Base-by-base conservation (phyloP, 2,329 filamentous ascomycete genomes). In the Fonsecaea multimorphosa region DNA sequence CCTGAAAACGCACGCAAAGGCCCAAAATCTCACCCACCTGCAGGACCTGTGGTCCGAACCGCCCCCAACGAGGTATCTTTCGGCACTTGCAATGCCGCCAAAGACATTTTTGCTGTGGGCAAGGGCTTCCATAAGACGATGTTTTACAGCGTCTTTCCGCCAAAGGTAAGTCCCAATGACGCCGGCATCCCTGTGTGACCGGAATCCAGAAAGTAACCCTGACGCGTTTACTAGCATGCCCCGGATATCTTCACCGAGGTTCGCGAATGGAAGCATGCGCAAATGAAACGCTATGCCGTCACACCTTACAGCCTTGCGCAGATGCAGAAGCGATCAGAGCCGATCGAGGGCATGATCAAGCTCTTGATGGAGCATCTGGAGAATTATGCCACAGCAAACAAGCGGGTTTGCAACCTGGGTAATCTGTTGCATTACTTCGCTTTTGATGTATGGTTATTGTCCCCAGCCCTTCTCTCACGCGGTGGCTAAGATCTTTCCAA, bases 221-320 rank as follows among this genome's bases (percentile, higher is more conserved):
- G 61, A 40, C 83, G 83, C 7, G 83, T 75, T 12, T 66, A 73
- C 71, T 72, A 31, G 0, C 82, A 85, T 74, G 84, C 85, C 74
- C 83, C 84, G 5, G 84, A 86, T 67, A 85, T 86, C 72, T 86
- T 86, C 74, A 85, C 84, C 38, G 84, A 86, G 73, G 80, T 78
- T 16, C 77, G 83, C 61, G 83, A 85, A 74, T 78, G 80, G n/a
- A 80, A 83, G 22, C 84, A 86, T 72, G 83, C 83, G 0, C 78
- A 79, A 65, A 85, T 85, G 78, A 86, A 86, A 85, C 71, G 82
- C 83, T 58, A 64, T 68, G 69, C 73, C 2, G 73, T 72, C 2
- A 71, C 68, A 16, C 69, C 72, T 1, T 76, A 72, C 60, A 72
- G 69, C 44, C 61, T 76, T 60, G 68, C 66, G 4, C 66, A 70